A percentile compares a stretch with the other conserved stretches of the same genome.
Evolutionary conservation across 116 monocot species (phyloP).

Genomic region (Cymodocea nodosa): DNA sequence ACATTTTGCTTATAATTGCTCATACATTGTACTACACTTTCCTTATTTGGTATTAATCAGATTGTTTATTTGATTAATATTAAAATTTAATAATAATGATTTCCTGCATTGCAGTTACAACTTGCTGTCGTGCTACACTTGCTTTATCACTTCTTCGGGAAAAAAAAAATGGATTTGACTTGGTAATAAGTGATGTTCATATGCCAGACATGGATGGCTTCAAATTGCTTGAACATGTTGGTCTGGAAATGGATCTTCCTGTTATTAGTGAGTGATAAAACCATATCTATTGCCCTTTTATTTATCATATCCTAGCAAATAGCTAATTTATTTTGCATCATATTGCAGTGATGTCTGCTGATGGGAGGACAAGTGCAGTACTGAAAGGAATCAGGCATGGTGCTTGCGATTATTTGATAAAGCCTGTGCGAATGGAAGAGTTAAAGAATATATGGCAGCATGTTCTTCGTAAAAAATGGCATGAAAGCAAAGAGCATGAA

Average conservation of each 20-base stretch:
- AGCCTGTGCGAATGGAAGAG: conserved; percentile 31
- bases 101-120: conserved; percentile 2
- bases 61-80: too few relatives aligned
- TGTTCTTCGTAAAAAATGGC: conserved; percentile 18
- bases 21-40: background rate
- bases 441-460: conserved; percentile 28
- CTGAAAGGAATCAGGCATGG: conserved; percentile 36
- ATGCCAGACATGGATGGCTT: conserved; percentile 80
- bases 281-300: background rate
- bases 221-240: conserved; percentile 48
- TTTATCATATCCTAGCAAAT: background rate
- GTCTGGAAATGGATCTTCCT: conserved; percentile 62
- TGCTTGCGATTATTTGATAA: conserved; percentile 25
- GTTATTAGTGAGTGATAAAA: conserved; percentile 49
- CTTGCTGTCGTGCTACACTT: conserved; percentile 8
- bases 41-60: too few relatives aligned
- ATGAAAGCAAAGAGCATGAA: conserved; percentile 20
- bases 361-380: conserved; percentile 25
- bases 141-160: conserved; percentile 35
- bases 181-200: conserved; percentile 64
- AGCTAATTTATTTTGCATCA: background rate
- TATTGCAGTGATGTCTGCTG: conserved; percentile 34
- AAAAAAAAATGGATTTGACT: conserved; percentile 40
- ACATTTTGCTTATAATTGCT: background rate
- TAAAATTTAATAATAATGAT: background rate